Evolutionary conservation across 2,329 filamentous ascomycete species (phyloP).

Genomic region (Ophiostoma triangulosporum): DNA sequence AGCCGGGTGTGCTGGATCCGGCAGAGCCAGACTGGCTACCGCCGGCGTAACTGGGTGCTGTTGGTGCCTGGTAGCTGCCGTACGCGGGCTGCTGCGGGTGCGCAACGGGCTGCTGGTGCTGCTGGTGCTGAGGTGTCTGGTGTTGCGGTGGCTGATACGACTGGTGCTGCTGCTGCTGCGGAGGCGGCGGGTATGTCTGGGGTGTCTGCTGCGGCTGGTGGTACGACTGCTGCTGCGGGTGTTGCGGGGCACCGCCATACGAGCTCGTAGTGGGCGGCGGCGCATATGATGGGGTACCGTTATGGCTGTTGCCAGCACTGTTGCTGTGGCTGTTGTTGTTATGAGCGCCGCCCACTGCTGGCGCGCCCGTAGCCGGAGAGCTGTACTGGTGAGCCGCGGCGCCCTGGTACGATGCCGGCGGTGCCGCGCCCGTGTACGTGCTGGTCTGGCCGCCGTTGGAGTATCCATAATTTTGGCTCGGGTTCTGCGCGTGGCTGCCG

Average conservation of each 20-base stretch:
- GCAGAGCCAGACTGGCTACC: constrained; percentile 17
- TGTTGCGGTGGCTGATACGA: background rate
- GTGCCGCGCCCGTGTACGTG: constrained; percentile 49
- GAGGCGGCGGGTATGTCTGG: constrained; percentile 5
- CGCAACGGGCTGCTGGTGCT: background rate
- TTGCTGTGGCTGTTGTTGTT: background rate
- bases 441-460: constrained; percentile 40
- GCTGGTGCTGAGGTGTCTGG: background rate
- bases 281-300: constrained; percentile 4
- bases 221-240: constrained; percentile 5
- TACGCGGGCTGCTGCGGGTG: constrained; percentile 5
- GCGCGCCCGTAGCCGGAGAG: background rate
- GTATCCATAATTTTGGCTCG: constrained; percentile 50
- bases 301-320: background rate
- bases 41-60: constrained; percentile 1
- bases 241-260: background rate
- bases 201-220: constrained; percentile 7
- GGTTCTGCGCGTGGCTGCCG: constrained; percentile 27
- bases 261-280: constrained; percentile 3
- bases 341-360: background rate
- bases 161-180: background rate
- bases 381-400: constrained; percentile 17
- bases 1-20: constrained; percentile 13
- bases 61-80: constrained; percentile 1
- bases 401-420: constrained; percentile 45